Conservation (phyloP, 148 eudicot species). For the Camellia sinensis region DNA sequence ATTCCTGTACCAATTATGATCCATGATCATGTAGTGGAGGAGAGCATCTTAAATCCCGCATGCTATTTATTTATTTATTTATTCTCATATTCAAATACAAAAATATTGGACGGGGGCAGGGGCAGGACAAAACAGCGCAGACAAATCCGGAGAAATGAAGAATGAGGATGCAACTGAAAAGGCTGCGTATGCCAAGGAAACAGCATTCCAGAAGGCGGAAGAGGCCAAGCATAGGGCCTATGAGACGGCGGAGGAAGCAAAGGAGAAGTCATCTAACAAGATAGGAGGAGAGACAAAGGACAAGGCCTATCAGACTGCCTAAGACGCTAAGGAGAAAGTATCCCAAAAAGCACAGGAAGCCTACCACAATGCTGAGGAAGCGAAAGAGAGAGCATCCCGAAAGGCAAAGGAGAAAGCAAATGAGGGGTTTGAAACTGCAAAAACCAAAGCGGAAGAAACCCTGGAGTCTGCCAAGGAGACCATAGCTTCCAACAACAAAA, state of each 20-base stretch:
- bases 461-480: constrained; percentile 23
- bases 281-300: constrained; percentile 8
- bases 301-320: constrained; percentile 9
- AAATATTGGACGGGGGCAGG: background rate
- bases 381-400: background rate
- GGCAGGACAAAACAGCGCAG: constrained; percentile 2
- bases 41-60: too few species aligned
- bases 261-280: constrained; percentile 14
- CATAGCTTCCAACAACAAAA: background rate
- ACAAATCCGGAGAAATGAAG: constrained; percentile 4
- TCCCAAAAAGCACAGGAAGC: constrained; percentile 2
- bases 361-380: constrained; percentile 11
- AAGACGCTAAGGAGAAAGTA: constrained; percentile 17
- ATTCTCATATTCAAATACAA: background rate
- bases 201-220: constrained; percentile 7
- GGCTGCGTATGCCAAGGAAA: constrained; percentile 15
- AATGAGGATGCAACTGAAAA: constrained; percentile 5
- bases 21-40: too few species aligned
- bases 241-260: constrained; percentile 4
- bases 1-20: too few species aligned
- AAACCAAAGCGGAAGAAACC: constrained; percentile 27
- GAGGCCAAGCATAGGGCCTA: constrained; percentile 19
- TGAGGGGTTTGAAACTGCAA: constrained; percentile 21
- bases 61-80: background rate
- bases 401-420: background rate